Percentiles rank a stretch among this genome's conserved stretches.
phyloP scores from a whole-genome alignment of 1,284 basidiomycete species.

The Leccinum fallax region DNA sequence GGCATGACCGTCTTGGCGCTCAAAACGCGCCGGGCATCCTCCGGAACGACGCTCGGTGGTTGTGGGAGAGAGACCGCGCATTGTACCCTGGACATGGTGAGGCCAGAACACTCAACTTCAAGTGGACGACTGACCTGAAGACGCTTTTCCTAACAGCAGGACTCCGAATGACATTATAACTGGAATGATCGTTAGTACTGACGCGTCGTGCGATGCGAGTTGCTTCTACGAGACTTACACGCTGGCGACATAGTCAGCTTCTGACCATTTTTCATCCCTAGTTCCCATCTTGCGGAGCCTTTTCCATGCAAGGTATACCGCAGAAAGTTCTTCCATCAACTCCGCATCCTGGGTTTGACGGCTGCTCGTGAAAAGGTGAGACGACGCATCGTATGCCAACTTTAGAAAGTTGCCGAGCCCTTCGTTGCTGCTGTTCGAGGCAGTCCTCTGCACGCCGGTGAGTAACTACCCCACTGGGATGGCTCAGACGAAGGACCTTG shows the following conservation, averaged over 20 bases:
- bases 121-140: constrained; percentile 38
- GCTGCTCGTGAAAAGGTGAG: constrained; percentile 44
- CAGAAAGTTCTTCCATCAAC: constrained; percentile 42
- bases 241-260: constrained; percentile 56
- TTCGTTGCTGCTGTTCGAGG: constrained; percentile 23
- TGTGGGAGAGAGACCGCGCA: constrained; percentile 53
- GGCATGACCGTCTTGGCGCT: constrained; percentile 49
- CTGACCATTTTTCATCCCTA: constrained; percentile 50
- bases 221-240: constrained; percentile 42
- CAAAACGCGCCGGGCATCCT: constrained; percentile 43
- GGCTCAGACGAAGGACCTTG: constrained; percentile 23
- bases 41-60: constrained; percentile 38
- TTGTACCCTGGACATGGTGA: constrained; percentile 43
- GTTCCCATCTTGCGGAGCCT: constrained; percentile 45
- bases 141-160: constrained; percentile 45
- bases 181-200: constrained; percentile 21
- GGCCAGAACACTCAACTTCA: background rate
- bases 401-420: constrained; percentile 44
- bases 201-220: background rate
- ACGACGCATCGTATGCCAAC: constrained; percentile 38
- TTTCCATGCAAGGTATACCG: constrained; percentile 48
- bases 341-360: constrained; percentile 25
- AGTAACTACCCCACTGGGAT: background rate
- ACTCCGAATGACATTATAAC: constrained; percentile 52
- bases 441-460: constrained; percentile 12